These are phyloP conservation scores for Globisporangium perplexum DNA, from an alignment of 352 stramenopile genomes.

Conservation along the genomic window DNA sequence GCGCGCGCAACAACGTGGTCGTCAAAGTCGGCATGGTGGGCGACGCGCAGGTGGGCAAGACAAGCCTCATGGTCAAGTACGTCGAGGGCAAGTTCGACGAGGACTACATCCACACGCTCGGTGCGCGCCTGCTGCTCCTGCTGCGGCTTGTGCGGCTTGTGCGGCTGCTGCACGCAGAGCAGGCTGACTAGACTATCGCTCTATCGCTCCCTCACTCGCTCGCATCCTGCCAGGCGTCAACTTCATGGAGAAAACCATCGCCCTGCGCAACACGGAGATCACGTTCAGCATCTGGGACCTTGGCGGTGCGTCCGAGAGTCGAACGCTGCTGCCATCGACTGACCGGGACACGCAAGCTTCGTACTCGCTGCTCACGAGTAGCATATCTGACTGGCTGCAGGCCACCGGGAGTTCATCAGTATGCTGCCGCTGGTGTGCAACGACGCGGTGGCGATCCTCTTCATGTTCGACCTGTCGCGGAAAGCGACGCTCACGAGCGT, in stretches of 20 bases:
- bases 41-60: constrained; percentile 93
- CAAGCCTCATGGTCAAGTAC: constrained; percentile 96
- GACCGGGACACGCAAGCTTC: too few species aligned
- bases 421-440: constrained; percentile 95
- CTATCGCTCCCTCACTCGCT: not conserved
- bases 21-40: constrained; percentile 94
- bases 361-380: too few species aligned
- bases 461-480: constrained; percentile 94
- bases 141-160: not conserved
- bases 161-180: not conserved
- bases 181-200: not conserved
- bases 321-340: too few species aligned
- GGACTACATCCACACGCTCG: constrained; percentile 95
- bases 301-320: constrained; percentile 55
- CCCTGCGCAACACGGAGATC: constrained; percentile 92
- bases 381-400: too few species aligned
- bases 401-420: constrained; percentile 91
- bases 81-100: constrained; percentile 95
- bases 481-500: constrained; percentile 90
- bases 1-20: constrained; percentile 82
- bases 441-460: constrained; percentile 92
- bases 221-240: constrained; percentile 71
- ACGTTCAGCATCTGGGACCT: constrained; percentile 96
- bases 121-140: constrained; percentile 23
- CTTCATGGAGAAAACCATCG: constrained; percentile 96